These are phyloP conservation scores for Corchorus olitorius DNA, from an alignment of 345 rosid genomes.

Conservation along the genomic window DNA sequence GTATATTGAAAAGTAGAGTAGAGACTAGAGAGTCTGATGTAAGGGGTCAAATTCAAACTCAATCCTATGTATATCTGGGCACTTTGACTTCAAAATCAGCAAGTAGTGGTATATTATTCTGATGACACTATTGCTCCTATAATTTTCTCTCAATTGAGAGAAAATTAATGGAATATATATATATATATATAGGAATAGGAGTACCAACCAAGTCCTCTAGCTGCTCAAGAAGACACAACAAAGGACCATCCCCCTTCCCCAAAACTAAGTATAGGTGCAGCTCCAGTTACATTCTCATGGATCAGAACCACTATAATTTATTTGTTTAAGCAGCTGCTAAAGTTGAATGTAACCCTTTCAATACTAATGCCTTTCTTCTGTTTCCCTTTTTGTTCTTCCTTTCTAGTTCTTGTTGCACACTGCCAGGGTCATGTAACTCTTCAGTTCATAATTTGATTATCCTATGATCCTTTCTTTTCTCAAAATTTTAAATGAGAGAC, in stretches of 20 bases:
- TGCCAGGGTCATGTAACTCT: neutral
- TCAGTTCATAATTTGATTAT: neutral
- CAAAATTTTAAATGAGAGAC: neutral
- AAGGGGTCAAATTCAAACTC: neutral
- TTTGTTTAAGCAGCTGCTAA: neutral
- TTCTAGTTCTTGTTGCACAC: neutral
- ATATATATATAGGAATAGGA: neutral
- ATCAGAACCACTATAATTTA: neutral
- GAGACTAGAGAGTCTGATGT: neutral
- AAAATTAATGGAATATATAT: neutral
- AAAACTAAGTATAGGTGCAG: neutral
- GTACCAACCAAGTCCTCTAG: neutral
- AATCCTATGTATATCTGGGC: neutral
- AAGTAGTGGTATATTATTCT: neutral
- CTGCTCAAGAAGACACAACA: neutral
- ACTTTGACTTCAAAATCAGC: neutral
- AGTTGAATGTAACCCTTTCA: neutral
- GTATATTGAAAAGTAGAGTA: neutral
- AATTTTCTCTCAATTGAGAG: neutral
- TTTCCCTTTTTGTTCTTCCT: neutral
- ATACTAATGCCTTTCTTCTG: neutral
- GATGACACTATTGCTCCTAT: neutral
- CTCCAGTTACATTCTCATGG: neutral
- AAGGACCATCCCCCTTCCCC: slow-evolving; percentile 1
- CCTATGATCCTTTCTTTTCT: neutral